Evolutionary conservation across 129 eudicot species (phyloP), one percentile per base, ranked within the genome.

Genomic region (Scalesia atractyloides): DNA sequence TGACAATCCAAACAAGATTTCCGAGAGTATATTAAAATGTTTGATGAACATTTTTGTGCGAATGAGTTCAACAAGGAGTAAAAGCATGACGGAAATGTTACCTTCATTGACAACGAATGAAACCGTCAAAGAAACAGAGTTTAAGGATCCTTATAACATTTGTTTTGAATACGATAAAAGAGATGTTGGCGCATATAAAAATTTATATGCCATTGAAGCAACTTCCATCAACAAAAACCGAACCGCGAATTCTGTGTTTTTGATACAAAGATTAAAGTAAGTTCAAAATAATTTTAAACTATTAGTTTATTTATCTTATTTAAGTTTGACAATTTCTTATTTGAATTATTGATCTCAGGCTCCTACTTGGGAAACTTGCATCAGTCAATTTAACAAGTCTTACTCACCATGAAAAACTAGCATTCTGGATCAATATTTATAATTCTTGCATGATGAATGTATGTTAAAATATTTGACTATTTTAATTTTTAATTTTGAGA

Each of bases 361-460:
- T 92, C 17, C 80, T 89, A 57, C 86, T 92, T 43, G 86, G 85
- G 41, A 92, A 89, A 75, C 89, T 89, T 51, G 85, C 88, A 51
- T 76, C 83, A 0, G 84, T 82, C 54, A 71, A 85, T 17, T 67
- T 92, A 76, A 79, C 76, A 11, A 87, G 87, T 64, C 84, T 86
- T 49, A 85, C 76, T 33, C 97, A 92, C 73, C 96, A 88, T 78
- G 90, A 91, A 77, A 91, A 91, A 82, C 97, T 91, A 22, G 97
- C 97, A 34, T 91, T 91, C 74, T 91, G 97, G 97, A 88, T 91
- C 64, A 91, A 91, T 77, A 81, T 82, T 43, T 91, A 91, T 73
- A 91, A 91, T 79, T 88, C 97, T 9, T 91, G 97, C 87, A 86
- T 91, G 96, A 91, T 91, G 97, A 91, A 91, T 69, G 97, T 91